Evolutionary conservation across 352 stramenopile genomes (phyloP).

Genomic region (Phytophthora ohioensis): DNA sequence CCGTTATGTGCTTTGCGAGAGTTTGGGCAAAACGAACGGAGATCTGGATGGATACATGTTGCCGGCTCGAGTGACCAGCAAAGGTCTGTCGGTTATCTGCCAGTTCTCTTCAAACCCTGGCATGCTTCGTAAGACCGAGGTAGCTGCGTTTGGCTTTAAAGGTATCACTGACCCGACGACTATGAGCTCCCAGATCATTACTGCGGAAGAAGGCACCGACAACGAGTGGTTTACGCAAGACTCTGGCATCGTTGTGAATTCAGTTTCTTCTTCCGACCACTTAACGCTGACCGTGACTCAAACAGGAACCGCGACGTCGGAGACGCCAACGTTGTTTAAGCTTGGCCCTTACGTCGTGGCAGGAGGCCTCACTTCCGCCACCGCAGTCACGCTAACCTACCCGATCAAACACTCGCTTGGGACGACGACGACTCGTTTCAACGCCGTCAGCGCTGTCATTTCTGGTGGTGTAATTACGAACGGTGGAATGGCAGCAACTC

Average conservation of each 20-base stretch:
- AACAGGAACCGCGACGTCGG: not conserved
- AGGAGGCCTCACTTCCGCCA: not conserved
- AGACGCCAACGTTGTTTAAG: constrained; percentile 30
- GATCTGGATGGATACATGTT: constrained; percentile 36
- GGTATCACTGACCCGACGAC: constrained; percentile 15
- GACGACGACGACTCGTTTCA: constrained; percentile 20
- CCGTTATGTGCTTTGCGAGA: constrained; percentile 47
- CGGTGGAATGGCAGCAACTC: not conserved
- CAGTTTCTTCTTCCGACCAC: too few species aligned
- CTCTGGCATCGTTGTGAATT: constrained; percentile 20
- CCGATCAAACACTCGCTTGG: constrained; percentile 38
- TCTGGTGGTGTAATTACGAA: too few species aligned
- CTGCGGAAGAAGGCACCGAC: constrained; percentile 51
- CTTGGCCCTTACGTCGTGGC: constrained; percentile 32
- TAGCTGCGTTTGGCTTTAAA: constrained; percentile 34
- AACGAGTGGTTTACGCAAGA: constrained; percentile 69
- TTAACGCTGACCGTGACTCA: constrained; percentile 1
- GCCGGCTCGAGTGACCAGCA: constrained; percentile 2
- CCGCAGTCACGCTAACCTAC: constrained; percentile 38
- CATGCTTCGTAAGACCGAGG: constrained; percentile 57
- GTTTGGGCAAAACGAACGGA: not conserved
- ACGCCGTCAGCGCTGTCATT: not conserved
- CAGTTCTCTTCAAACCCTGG: constrained; percentile 68
- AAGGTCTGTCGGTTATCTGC: constrained; percentile 62
- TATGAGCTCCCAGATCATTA: constrained; percentile 38